Evolutionary conservation across 768 basidiomycete species (phyloP).

Genomic region (Auricularia sp.): DNA sequence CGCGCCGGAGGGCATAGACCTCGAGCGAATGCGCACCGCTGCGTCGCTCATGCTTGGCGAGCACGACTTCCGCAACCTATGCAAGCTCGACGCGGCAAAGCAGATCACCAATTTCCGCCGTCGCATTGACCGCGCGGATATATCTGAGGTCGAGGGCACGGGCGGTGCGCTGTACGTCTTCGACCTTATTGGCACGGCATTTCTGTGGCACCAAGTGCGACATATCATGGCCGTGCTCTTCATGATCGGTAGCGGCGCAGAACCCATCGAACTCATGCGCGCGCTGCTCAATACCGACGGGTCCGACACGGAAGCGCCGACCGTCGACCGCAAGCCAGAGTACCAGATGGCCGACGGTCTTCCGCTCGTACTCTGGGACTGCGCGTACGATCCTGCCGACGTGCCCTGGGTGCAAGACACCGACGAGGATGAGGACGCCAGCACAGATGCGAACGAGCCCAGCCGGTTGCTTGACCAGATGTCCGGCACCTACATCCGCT

Average conservation of each 20-base stretch:
- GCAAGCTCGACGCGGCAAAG: constrained; percentile 85
- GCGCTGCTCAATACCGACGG: constrained; percentile 61
- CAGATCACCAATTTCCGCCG: constrained; percentile 77
- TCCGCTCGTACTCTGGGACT: constrained; percentile 88
- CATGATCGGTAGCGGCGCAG: constrained; percentile 74
- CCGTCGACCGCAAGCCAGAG: constrained; percentile 63
- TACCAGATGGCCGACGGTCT: constrained; percentile 92
- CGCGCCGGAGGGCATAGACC: constrained; percentile 52
- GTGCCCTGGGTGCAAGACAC: constrained; percentile 64
- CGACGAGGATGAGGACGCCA: constrained; percentile 23
- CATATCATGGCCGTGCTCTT: constrained; percentile 90
- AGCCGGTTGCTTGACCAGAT: constrained; percentile 41
- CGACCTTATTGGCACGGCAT: constrained; percentile 79
- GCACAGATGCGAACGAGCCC: constrained; percentile 12
- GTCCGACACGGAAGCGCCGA: constrained; percentile 22
- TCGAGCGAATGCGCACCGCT: constrained; percentile 65
- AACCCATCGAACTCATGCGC: constrained; percentile 57
- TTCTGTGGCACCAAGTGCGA: constrained; percentile 91
- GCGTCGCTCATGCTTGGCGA: constrained; percentile 66
- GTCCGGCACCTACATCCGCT: constrained; percentile 44
- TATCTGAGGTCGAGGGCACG: constrained; percentile 32
- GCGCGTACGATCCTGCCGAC: constrained; percentile 55
- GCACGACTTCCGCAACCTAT: constrained; percentile 94
- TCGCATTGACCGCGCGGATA: constrained; percentile 53
- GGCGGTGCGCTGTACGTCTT: constrained; percentile 48